Percentiles rank a stretch among this genome's conserved stretches.
These are phyloP conservation scores for Solanum sitiens DNA, from an alignment of 257 asterid species.

Conservation along the genomic window DNA sequence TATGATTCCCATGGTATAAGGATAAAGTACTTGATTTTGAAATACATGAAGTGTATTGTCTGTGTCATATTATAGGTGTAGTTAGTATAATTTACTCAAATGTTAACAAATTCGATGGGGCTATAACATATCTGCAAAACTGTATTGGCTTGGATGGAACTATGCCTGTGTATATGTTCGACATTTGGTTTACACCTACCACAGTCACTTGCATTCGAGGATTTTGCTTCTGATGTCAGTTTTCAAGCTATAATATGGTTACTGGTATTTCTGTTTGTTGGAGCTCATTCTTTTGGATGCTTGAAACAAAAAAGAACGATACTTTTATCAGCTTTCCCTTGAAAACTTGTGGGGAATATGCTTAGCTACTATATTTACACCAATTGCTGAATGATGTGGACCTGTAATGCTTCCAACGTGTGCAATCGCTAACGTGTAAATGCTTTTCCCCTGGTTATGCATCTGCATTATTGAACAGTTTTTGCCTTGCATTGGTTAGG, in stretches of 20 bases:
- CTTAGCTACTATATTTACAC: background rate
- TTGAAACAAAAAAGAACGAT: background rate
- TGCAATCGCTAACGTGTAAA: background rate
- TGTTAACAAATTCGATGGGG: background rate
- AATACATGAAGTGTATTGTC: background rate
- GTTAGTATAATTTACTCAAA: background rate
- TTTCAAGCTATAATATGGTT: background rate
- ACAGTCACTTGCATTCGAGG: background rate
- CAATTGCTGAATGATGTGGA: background rate
- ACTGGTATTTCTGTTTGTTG: background rate
- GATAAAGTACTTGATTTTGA: background rate
- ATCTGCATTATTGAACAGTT: background rate
- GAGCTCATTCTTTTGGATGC: background rate
- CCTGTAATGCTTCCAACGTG: background rate
- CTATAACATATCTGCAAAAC: background rate
- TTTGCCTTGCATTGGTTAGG: background rate
- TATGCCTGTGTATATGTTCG: background rate
- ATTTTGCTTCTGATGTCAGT: background rate
- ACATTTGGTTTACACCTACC: background rate
- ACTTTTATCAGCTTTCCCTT: background rate
- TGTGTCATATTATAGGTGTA: background rate
- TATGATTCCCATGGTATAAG: background rate
- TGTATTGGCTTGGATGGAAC: background rate
- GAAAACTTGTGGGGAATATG: background rate
- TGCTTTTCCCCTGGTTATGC: background rate